These are phyloP conservation scores for Anastatica hierochuntica DNA, from an alignment of 345 rosid species.

Conservation along the genomic window DNA sequence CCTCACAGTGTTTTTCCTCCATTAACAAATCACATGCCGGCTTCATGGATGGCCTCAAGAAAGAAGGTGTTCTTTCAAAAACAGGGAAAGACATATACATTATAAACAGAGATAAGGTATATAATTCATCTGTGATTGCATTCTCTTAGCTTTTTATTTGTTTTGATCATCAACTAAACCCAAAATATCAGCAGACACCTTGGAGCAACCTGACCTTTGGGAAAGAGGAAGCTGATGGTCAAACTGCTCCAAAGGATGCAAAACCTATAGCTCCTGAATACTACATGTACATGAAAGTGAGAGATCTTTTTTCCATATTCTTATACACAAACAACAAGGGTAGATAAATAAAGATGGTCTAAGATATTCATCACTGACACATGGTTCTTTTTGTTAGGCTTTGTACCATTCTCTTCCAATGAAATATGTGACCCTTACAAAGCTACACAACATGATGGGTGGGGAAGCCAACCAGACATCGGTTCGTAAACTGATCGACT, in stretches of 20 bases:
- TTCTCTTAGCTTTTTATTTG: neutral
- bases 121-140: neutral
- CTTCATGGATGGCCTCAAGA: slow-evolving; percentile 63
- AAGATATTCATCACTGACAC: neutral
- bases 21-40: slow-evolving; percentile 12
- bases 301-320: slow-evolving; percentile 1
- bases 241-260: slow-evolving; percentile 21
- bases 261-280: slow-evolving; percentile 43
- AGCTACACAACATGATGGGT: slow-evolving; percentile 67
- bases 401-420: slow-evolving; percentile 74
- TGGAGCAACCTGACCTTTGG: slow-evolving; percentile 47
- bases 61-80: slow-evolving; percentile 52
- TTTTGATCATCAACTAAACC: neutral
- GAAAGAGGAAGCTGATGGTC: slow-evolving; percentile 64
- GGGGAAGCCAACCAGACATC: slow-evolving; percentile 61
- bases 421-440: slow-evolving; percentile 56
- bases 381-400: slow-evolving; percentile 34
- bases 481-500: slow-evolving; percentile 57
- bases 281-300: slow-evolving; percentile 70
- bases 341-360: neutral
- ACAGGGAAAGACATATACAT: slow-evolving; percentile 54
- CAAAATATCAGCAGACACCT: slow-evolving; percentile 29
- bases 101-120: slow-evolving; percentile 54
- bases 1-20: slow-evolving; percentile 8
- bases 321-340: neutral